Evolutionary conservation across 208 protist species (phyloP), one percentile per base, ranked within the genome.

Genomic region (Leishmania martiniquensis): DNA sequence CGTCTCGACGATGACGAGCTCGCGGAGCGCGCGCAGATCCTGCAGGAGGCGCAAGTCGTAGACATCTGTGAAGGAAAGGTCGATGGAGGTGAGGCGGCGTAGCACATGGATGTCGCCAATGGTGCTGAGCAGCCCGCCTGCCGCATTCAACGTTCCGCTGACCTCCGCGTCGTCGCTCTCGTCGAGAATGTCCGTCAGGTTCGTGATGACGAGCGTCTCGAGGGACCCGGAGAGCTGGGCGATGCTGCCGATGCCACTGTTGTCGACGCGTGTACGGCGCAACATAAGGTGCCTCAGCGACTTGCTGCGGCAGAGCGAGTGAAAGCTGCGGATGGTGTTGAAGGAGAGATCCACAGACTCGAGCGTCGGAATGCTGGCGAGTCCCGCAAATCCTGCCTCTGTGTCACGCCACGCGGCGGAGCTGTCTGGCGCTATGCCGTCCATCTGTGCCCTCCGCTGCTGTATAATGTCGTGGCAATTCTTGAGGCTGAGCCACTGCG

Each of bases 261-360:
- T 91, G 74, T 89, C 87, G 25, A 95, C 71, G 54, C 80, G 86
- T 0, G 91, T 95, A 72, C 91, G 86, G 15, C 86, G 84, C 63
- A 95, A 69, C 42, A 89, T 65, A 17, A 95, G 78, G 54, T 83
- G 85, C 62, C 87, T 87, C 22, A 95, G 78, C 4, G 91, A 92
- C 72, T 81, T 87, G 80, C 88, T 91, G 34, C 52, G n/a, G 74
- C 88, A 92, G 39, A 95, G 75, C 0, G 84, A 87, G 66, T 87
- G 82, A 12, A 95, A 68, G 78, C 82, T 90, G 55, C 82, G 85
- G 60, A 95, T 82, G 5, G 83, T 73, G 77, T 88, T 90, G 82
- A 89, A 91, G 60, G 88, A 92, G 20, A 95, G 79, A 81, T 95
- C 91, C 4, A 95, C 37, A 39, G 82, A 82, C 65, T 91, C 85